Evolutionary conservation across 2,329 filamentous ascomycete genomes (phyloP).

Genomic region (Parastagonospora nodorum): DNA sequence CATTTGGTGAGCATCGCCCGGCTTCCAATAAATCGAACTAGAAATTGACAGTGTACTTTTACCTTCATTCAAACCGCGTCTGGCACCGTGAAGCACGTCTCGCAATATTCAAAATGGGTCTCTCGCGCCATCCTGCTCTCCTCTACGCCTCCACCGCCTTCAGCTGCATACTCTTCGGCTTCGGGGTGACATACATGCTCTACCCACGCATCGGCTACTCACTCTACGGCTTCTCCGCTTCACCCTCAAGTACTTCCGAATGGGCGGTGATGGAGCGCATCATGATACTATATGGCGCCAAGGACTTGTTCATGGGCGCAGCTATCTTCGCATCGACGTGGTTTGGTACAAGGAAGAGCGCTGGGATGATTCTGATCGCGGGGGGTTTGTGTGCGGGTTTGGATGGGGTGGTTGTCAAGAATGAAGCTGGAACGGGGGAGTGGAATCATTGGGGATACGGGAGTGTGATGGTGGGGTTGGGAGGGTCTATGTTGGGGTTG

Average conservation of each 20-base stretch:
- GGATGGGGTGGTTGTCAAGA: slow-evolving; percentile 52
- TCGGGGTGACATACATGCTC: slow-evolving; percentile 50
- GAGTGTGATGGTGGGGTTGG: slow-evolving; percentile 42
- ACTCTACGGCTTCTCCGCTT: slow-evolving; percentile 45
- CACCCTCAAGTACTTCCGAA: slow-evolving; percentile 33
- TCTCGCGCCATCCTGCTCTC: slow-evolving; percentile 14
- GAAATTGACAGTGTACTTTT: too few relatives aligned
- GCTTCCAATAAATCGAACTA: too few relatives aligned
- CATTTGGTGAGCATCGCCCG: too few relatives aligned
- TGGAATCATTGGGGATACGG: slow-evolving; percentile 58
- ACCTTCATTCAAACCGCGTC: too few relatives aligned
- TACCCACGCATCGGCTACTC: slow-evolving; percentile 41
- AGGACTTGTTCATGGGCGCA: slow-evolving; percentile 57
- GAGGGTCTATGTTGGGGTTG: slow-evolving; percentile 41
- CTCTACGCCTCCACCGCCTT: slow-evolving; percentile 25
- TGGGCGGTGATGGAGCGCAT: slow-evolving; percentile 51
- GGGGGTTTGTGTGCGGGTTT: slow-evolving; percentile 50
- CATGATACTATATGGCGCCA: slow-evolving; percentile 54
- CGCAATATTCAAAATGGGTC: slow-evolving; percentile 5
- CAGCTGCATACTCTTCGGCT: slow-evolving; percentile 38
- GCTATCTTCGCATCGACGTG: slow-evolving; percentile 46
- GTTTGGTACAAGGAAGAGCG: slow-evolving; percentile 46
- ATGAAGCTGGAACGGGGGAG: slow-evolving; percentile 47
- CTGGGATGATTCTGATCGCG: slow-evolving; percentile 52
- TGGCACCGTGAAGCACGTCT: too few relatives aligned